phyloP scores from a whole-genome alignment of 2,329 filamentous ascomycete genomes.

The Monosporascus sp. region DNA sequence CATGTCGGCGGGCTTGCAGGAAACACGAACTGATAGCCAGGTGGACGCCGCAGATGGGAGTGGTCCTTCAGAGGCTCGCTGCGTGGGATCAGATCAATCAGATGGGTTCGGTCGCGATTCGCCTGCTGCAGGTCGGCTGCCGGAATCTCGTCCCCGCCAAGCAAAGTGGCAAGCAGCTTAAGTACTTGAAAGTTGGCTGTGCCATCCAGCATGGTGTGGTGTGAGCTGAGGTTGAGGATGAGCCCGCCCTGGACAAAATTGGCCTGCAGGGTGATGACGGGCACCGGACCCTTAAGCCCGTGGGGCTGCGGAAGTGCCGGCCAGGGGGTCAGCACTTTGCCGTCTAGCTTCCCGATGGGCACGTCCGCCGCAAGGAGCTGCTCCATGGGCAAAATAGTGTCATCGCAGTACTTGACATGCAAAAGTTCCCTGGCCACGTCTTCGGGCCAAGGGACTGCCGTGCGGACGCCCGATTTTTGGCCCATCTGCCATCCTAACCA shows the following conservation, averaged over 20 bases:
- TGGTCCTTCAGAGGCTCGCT: constrained; percentile 4
- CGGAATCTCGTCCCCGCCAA: constrained; percentile 10
- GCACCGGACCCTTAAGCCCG: constrained; percentile 9
- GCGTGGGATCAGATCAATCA: constrained; percentile 15
- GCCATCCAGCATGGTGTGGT: constrained; percentile 27
- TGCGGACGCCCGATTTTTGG: constrained; percentile 9
- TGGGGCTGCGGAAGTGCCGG: constrained; percentile 24
- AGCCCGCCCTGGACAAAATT: constrained; percentile 24
- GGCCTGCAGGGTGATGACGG: constrained; percentile 17
- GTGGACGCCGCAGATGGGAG: background rate
- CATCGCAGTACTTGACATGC: constrained; percentile 12
- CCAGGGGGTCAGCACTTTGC: constrained; percentile 19
- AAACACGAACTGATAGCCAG: background rate
- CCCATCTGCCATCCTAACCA: constrained; percentile 19
- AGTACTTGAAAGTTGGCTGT: constrained; percentile 20
- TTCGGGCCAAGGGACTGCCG: constrained; percentile 11
- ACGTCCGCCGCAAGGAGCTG: constrained; percentile 16
- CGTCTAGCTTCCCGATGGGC: constrained; percentile 27
- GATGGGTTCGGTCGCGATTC: constrained; percentile 16
- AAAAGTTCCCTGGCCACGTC: constrained; percentile 11
- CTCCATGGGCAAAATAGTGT: constrained; percentile 10
- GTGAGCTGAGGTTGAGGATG: constrained; percentile 20
- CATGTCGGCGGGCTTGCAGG: background rate
- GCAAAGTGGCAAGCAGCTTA: constrained; percentile 12
- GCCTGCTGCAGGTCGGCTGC: constrained; percentile 11